Conservation (phyloP, 108 stramenopile species). For the Cylindrotheca fusiformis region DNA sequence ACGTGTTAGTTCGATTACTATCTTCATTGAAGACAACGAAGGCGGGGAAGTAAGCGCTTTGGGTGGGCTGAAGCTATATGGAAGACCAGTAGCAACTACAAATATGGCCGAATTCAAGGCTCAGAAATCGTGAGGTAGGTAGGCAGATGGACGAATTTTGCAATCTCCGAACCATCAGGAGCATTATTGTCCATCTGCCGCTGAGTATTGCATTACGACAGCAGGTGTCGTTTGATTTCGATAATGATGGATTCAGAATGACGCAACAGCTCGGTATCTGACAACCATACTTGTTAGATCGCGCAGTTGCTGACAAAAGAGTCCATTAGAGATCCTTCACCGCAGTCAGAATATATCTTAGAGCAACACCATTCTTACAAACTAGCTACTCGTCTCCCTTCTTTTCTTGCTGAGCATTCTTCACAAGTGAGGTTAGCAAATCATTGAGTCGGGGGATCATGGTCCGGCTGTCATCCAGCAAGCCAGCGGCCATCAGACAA, state of each 20-base stretch:
- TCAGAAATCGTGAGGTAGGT: slow-evolving; percentile 4
- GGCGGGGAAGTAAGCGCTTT: slow-evolving; percentile 75
- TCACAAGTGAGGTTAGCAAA: slow-evolving; percentile 76
- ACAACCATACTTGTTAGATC: not conserved
- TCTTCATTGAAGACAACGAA: slow-evolving; percentile 83
- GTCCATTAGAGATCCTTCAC: not conserved
- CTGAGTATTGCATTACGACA: too few species aligned
- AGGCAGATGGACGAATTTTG: not conserved
- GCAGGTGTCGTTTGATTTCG: not conserved
- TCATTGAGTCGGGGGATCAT: slow-evolving; percentile 96
- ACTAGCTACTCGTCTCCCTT: not conserved
- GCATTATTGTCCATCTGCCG: too few species aligned
- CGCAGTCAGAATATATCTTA: not conserved
- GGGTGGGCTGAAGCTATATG: slow-evolving; percentile 66
- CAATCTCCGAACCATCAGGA: too few species aligned
- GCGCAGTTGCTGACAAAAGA: not conserved
- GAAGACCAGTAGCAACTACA: slow-evolving; percentile 60
- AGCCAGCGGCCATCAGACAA: slow-evolving; percentile 94
- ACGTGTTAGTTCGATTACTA: slow-evolving; percentile 67
- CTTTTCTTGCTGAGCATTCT: slow-evolving; percentile 32
- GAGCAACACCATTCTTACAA: not conserved
- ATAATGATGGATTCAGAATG: not conserved
- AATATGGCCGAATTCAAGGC: slow-evolving; percentile 85
- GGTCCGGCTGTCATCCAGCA: slow-evolving; percentile 92
- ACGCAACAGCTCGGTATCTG: not conserved